Evolutionary conservation across 2,329 filamentous ascomycete species (phyloP).

Genomic region (Cercospora nicotianae): DNA sequence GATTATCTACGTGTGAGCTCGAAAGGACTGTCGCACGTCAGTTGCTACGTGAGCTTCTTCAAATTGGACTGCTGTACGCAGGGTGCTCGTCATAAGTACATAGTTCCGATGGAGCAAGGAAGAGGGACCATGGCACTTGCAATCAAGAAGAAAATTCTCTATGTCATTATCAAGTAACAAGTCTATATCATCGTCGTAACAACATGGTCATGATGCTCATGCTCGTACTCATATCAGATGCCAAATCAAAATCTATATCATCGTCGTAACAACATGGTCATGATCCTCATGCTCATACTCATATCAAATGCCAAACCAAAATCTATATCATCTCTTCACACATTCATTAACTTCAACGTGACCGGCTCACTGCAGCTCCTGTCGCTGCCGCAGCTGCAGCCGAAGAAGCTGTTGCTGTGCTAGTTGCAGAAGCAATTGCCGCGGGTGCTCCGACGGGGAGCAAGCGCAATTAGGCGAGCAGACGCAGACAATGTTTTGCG

Average conservation of each 20-base stretch:
- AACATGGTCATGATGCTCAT: background rate
- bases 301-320: too few relatives aligned
- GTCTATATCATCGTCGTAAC: background rate
- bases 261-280: background rate
- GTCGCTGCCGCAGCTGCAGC: background rate
- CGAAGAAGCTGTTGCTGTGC: background rate
- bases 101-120: too few relatives aligned
- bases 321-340: background rate
- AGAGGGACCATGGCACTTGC: too few relatives aligned
- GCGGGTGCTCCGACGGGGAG: conserved; percentile 7
- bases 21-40: too few relatives aligned
- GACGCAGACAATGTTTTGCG: conserved; percentile 16
- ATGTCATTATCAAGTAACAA: background rate
- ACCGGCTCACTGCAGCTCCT: background rate
- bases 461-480: conserved; percentile 13
- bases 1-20: too few relatives aligned
- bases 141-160: background rate
- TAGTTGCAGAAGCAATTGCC: background rate
- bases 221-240: background rate
- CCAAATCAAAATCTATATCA: background rate
- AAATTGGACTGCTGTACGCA: too few relatives aligned
- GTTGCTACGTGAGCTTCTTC: too few relatives aligned
- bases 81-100: too few relatives aligned
- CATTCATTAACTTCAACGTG: background rate
- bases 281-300: too few relatives aligned